Base-by-base conservation (phyloP, 2,329 filamentous ascomycete genomes). In the Xylariales sp. region DNA sequence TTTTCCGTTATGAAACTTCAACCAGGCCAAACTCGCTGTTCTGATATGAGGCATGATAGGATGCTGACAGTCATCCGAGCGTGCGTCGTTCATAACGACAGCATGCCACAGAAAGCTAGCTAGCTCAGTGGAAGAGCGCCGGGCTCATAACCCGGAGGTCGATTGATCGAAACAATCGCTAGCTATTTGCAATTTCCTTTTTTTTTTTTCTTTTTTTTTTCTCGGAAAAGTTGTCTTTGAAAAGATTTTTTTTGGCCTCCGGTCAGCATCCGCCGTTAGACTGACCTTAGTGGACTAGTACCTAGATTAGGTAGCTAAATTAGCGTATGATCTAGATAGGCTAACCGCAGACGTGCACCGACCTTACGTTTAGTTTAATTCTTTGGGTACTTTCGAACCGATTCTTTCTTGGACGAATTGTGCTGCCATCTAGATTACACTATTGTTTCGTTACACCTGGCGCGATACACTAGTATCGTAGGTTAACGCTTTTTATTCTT, bases 111-210 rank as follows among this genome's bases (percentile, higher is more conserved):
- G 5, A 10, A 57, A 71, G 69, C 70, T 71, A 70, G 70, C 68
- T 71, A 71, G 70, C 70, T 71, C 75, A 76, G 75, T 71, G 75
- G 75, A 76, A 76, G 74, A 75, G 75, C 75, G 75, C 75, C 75
- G 75, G 75, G 75, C 75, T 77, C 75, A 77, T 77, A 77, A 77
- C 75, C 75, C 75, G 75, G 75, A 77, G 75, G 75, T 76, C 75
- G 71, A 73, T 73, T 72, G 75, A 77, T 76, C 75, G 75, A 77
- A 76, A 77, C 75, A 77, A 73, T 73, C 75, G 75, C 75, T 76
- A 77, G 65, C 61, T 73, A 63, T 5, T 61, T 5, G 36, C 1
- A 23, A 30, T 8, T 39, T 50, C 36, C 49, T 12, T 55, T 60
- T 45, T n/a, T 45, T n/a, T 56, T 55, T 56, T 49, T 49, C 23